Evolutionary conservation across 2,329 filamentous ascomycete genomes (phyloP).

Genomic region (Knoxdaviesia capensis): DNA sequence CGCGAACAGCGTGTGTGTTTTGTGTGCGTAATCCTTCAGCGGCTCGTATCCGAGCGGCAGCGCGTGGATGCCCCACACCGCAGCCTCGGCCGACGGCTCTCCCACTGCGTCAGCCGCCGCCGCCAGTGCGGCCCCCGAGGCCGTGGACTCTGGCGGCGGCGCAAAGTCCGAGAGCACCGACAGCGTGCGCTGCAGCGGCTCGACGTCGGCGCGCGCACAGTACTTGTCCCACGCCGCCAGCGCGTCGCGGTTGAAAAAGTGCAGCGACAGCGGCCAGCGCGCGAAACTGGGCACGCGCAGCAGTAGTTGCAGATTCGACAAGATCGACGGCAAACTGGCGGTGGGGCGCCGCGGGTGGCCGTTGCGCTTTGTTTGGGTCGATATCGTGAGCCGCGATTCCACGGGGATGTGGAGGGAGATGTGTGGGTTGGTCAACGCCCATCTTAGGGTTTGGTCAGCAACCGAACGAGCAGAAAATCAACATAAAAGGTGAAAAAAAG

Average conservation of each 20-base stretch:
- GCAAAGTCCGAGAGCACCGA: slow-evolving; percentile 36
- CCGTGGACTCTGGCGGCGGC: slow-evolving; percentile 6
- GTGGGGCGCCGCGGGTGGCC: slow-evolving; percentile 35
- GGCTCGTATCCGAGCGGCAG: slow-evolving; percentile 34
- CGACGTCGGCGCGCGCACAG: slow-evolving; percentile 25
- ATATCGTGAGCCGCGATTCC: slow-evolving; percentile 34
- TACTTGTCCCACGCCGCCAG: slow-evolving; percentile 46
- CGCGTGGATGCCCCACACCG: slow-evolving; percentile 27
- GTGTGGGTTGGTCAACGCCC: slow-evolving; percentile 81
- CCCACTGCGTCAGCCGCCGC: background rate
- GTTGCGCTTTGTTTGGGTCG: slow-evolving; percentile 28
- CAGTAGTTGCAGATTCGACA: slow-evolving; percentile 68
- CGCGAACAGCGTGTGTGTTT: slow-evolving; percentile 29
- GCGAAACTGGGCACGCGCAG: slow-evolving; percentile 61
- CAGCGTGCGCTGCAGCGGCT: slow-evolving; percentile 23
- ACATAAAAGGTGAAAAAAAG: background rate
- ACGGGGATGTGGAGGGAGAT: slow-evolving; percentile 57
- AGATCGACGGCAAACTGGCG: slow-evolving; percentile 41
- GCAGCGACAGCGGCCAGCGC: slow-evolving; percentile 62
- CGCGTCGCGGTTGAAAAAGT: slow-evolving; percentile 58
- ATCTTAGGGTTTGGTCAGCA: slow-evolving; percentile 28
- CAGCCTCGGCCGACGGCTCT: background rate
- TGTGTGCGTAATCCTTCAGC: slow-evolving; percentile 32
- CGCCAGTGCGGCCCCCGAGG: background rate
- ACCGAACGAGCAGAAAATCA: background rate